Evolutionary conservation across 164 flowering plant species (phyloP), one percentile per base, ranked within the genome.

Genomic region (Berberis vulgaris): DNA sequence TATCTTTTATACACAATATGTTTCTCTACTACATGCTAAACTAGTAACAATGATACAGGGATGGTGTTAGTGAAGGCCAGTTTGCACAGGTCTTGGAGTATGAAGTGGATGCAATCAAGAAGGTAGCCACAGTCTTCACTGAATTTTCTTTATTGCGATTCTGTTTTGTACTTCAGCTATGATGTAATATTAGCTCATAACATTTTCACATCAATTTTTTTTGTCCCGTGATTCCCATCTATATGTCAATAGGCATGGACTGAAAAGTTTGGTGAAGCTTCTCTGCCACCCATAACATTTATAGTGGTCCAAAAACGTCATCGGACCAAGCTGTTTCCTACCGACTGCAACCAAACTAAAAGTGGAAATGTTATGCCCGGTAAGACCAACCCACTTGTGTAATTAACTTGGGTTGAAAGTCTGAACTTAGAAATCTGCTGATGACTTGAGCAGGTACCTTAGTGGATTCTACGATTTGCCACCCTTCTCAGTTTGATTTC

Each of bases 381-480:
- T 69, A 52, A 45, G 58, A 38, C 42, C 40, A 12, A 7, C 44
- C n/a, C 12, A 26, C 26, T 26, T 26, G 26, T 26, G 26, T 26
- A 26, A 26, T 26, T 26, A 26, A 58, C 9, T 41, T 6, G 4
- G 26, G 42, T 56, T 56, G 59, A 26, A 10, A 58, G 8, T 8
- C 40, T 57, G 8, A 39, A 9, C 8, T 9, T 52, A 10, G n/a
- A 52, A 45, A 42, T 3, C 54, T 54, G n/a, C 10, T 44, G 1
- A 3, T 66, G 10, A 9, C n/a, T 45, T 65, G 49, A 53, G 56
- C 72, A 86, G 88, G 91, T 54, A 86, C 86, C 1, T 86, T 86
- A n/a, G 91, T 84, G 2, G 91, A 86, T 55, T 62, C 88, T 10
- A 77, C 74, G 49, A 84, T 82, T 38, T 84, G 91, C 64, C 88